Conservation (phyloP, 2,329 filamentous ascomycete species). For the Alternaria solani region DNA sequence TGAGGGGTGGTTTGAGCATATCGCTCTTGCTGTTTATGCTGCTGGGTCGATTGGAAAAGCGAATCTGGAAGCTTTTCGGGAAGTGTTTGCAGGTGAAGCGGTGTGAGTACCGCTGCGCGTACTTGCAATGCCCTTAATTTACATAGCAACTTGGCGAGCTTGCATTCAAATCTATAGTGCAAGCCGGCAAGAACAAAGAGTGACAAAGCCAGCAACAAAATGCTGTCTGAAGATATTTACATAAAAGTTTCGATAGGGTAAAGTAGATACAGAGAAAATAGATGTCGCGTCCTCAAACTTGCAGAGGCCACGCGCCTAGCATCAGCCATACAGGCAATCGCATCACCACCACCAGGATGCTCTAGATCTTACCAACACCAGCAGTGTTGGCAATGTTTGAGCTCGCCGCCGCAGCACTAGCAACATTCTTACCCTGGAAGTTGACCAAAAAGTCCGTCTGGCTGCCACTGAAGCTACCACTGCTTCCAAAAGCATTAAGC, state of each 20-base stretch:
- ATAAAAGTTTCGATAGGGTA: not conserved
- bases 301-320: not conserved
- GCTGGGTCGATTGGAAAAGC: constrained; percentile 18
- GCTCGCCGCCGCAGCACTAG: constrained; percentile 5
- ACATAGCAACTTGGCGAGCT: not conserved
- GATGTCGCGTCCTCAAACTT: not conserved
- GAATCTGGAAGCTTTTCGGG: constrained; percentile 17
- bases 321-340: not conserved
- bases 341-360: too few relatives aligned
- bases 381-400: constrained; percentile 12
- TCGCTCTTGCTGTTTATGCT: constrained; percentile 30
- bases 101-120: not conserved
- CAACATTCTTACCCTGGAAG: constrained; percentile 16
- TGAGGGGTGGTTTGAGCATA: constrained; percentile 29
- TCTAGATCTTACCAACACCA: constrained; percentile 24
- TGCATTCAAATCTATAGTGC: not conserved
- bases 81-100: not conserved
- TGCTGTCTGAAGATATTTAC: not conserved
- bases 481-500: constrained; percentile 11
- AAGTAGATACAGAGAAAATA: not conserved
- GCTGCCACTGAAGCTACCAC: constrained; percentile 9
- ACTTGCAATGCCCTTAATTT: not conserved
- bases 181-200: not conserved
- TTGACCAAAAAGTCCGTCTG: constrained; percentile 13
- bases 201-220: not conserved